A percentile compares a stretch with the other conserved stretches of the same genome.
phyloP scores from a whole-genome alignment of 768 basidiomycete genomes.

The Boletus insuetus region DNA sequence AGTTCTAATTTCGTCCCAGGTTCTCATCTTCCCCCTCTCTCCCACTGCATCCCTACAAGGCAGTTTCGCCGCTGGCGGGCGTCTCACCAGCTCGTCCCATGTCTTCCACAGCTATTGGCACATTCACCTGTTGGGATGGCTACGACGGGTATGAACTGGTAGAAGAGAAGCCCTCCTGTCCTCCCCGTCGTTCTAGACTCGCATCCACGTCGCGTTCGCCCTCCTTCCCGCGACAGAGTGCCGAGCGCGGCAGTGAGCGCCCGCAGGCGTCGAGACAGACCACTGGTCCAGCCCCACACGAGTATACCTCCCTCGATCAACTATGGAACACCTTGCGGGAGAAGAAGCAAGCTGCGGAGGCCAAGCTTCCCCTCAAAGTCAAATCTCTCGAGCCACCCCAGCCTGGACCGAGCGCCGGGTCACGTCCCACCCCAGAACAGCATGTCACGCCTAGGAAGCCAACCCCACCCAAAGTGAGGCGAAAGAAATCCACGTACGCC shows the following conservation, averaged over 20 bases:
- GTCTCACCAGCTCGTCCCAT: conserved; percentile 17
- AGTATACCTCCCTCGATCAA: conserved; percentile 44
- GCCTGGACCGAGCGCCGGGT: conserved; percentile 15
- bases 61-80: conserved; percentile 17
- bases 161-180: conserved; percentile 14
- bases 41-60: conserved; percentile 21
- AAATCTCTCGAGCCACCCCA: conserved; percentile 54
- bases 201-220: conserved; percentile 17
- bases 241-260: conserved; percentile 23
- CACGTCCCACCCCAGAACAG: conserved; percentile 27
- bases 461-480: conserved; percentile 46
- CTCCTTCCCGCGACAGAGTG: conserved; percentile 10
- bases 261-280: conserved; percentile 16
- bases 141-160: conserved; percentile 29
- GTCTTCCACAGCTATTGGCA: conserved; percentile 33
- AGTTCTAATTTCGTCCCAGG: conserved; percentile 26
- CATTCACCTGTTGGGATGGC: conserved; percentile 34
- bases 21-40: conserved; percentile 12
- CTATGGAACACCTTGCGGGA: conserved; percentile 67
- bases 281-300: conserved; percentile 14
- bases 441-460: conserved; percentile 24
- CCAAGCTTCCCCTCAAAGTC: conserved; percentile 66
- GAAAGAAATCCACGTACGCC: conserved; percentile 63
- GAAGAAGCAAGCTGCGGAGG: conserved; percentile 65
- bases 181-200: conserved; percentile 22